A percentile compares a stretch with the other conserved stretches of the same genome.
phyloP scores from a whole-genome alignment of 495 filamentous ascomycete species.

The Friedmanniomyces simplex region DNA sequence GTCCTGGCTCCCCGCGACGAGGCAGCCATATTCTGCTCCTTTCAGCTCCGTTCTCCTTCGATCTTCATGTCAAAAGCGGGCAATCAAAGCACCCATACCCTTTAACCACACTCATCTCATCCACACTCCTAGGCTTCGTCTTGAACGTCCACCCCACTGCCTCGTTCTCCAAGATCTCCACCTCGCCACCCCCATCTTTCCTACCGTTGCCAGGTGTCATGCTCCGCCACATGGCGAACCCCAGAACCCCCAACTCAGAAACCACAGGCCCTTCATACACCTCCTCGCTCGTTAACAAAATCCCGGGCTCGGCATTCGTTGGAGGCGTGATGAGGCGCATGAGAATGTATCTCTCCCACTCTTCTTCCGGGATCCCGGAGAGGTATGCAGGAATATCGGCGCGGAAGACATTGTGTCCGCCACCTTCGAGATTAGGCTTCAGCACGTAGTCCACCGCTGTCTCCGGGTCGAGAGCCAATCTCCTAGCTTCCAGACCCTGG shows the following conservation, averaged over 20 bases:
- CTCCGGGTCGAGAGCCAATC: background rate
- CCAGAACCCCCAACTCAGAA: constrained; percentile 24
- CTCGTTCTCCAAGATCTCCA: constrained; percentile 19
- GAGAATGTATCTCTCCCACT: constrained; percentile 19
- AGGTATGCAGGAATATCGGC: constrained; percentile 20
- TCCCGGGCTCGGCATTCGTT: background rate
- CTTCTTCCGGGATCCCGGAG: constrained; percentile 10
- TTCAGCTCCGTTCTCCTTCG: no score
- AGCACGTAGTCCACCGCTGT: constrained; percentile 14
- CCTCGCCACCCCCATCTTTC: background rate
- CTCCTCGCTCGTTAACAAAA: constrained; percentile 10
- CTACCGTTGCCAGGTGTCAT: no score
- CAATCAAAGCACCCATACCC: constrained; percentile 19
- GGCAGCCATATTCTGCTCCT: no score
- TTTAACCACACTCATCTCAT: constrained; percentile 26
- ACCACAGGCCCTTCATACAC: constrained; percentile 21
- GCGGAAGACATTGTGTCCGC: constrained; percentile 24
- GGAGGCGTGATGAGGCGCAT: constrained; percentile 22
- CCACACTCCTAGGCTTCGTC: constrained; percentile 23
- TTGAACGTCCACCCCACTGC: constrained; percentile 23
- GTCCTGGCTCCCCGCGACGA: no score
- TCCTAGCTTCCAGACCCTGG: constrained; percentile 2
- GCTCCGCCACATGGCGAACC: constrained; percentile 18
- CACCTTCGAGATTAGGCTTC: constrained; percentile 24
- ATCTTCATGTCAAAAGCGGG: constrained; percentile 3